Percentiles rank a stretch among this genome's conserved stretches.
These are phyloP conservation scores for Russula brevipes DNA, from an alignment of 768 basidiomycete species.

Conservation along the genomic window DNA sequence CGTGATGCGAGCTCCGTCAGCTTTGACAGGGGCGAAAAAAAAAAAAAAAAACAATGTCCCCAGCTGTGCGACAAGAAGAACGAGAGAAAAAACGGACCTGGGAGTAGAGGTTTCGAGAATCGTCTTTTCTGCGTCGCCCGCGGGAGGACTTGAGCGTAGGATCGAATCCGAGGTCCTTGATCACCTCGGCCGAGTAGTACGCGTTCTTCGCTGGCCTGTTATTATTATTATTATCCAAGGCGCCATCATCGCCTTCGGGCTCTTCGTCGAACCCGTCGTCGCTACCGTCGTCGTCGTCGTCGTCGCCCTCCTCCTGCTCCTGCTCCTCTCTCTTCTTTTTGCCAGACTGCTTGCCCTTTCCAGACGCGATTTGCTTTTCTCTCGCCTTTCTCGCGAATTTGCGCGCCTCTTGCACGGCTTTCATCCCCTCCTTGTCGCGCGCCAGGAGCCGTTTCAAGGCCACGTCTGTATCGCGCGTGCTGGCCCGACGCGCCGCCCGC, in stretches of 20 bases:
- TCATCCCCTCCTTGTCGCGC: conserved; percentile 65
- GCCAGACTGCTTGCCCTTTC: conserved; percentile 11
- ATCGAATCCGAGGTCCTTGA: conserved; percentile 76
- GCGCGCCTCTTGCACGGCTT: conserved; percentile 55
- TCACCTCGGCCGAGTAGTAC: conserved; percentile 62
- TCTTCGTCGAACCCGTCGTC: neutral
- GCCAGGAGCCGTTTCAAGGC: conserved; percentile 55
- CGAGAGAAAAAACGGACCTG: conserved; percentile 45
- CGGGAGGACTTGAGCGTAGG: conserved; percentile 55
- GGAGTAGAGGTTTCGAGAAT: conserved; percentile 38
- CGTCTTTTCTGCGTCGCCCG: conserved; percentile 35
- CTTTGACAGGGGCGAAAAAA: conserved; percentile 32
- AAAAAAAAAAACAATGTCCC: neutral
- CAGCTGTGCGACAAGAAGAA: neutral
- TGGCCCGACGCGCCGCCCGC: conserved; percentile 58
- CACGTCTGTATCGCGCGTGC: conserved; percentile 54
- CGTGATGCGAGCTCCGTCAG: conserved; percentile 51
- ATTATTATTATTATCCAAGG: neutral
- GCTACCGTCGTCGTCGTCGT: conserved; percentile 11
- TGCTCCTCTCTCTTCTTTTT: conserved; percentile 19
- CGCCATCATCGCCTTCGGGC: neutral
- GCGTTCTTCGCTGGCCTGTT: conserved; percentile 36
- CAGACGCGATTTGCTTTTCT: conserved; percentile 21
- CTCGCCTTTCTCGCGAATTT: conserved; percentile 37
- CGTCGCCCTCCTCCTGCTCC: conserved; percentile 26